Evolutionary conservation across 73 alveolate genomes (phyloP), one percentile per base, ranked within the genome.

Genomic region (Symbiodinium pilosum): DNA sequence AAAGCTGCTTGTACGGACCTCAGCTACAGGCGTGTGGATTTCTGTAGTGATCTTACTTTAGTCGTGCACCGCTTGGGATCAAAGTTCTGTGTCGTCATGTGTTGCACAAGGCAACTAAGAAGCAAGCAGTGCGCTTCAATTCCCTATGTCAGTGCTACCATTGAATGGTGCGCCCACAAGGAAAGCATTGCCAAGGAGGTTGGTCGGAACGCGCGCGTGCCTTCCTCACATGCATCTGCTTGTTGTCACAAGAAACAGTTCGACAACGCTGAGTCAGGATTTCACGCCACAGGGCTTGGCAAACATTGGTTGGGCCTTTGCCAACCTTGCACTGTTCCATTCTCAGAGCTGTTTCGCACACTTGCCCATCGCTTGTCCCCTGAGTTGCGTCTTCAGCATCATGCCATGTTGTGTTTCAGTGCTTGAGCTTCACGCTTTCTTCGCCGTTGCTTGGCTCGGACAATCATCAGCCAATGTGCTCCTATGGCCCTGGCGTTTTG

Each of bases 271-370:
- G n/a, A 30, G 18, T 77, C 69, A 88, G 95, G 97, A 91, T 44
- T 91, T 91, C 89, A 91, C 97, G 16, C 97, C 97, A 1, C 97
- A 91, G 36, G 97, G 97, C 89, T n/a, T 91, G 88, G 97, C 97
- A 40, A 91, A 91, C 56, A 91, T 91, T 68, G 97, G 97, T 54
- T 91, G 97, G 97, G 97, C 97, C 89, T 91, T 91, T 54, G 97
- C 97, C 32, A 91, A 87, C 24, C n/a, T 91, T 73, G 88, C 54
- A 18, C 8, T 68, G 97, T 43, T 47, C 47, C 30, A n/a, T n/a
- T n/a, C n/a, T n/a, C n/a, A n/a, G n/a, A n/a, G n/a, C n/a, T n/a
- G n/a, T n/a, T n/a, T n/a, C n/a, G n/a, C n/a, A n/a, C n/a, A n/a
- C n/a, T n/a, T n/a, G n/a, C n/a, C n/a, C n/a, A n/a, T n/a, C n/a